phyloP scores from a whole-genome alignment of 2,329 filamentous ascomycete genomes.

The Leptographium lundbergii region DNA sequence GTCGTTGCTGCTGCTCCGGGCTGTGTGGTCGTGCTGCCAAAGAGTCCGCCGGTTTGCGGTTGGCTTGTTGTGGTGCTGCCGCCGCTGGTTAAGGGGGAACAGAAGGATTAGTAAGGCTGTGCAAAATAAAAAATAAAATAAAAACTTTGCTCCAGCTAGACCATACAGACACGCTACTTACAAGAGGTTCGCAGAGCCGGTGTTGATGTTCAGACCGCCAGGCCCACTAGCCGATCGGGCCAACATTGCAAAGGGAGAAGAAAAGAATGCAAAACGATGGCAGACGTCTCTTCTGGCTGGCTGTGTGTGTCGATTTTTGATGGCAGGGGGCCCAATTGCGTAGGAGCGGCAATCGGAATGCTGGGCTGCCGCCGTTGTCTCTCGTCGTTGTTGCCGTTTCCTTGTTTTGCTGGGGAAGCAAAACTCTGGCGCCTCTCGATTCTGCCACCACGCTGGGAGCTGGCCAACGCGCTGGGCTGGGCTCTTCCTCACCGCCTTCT shows the following conservation, averaged over 20 bases:
- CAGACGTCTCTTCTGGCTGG: too few species aligned
- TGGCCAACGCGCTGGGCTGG: not conserved
- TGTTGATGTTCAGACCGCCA: conserved; percentile 51
- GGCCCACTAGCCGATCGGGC: conserved; percentile 47
- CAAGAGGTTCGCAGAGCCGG: conserved; percentile 45
- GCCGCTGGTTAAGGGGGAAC: not conserved
- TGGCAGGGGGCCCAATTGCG: not conserved
- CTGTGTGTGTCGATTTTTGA: not conserved
- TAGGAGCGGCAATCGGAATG: too few species aligned
- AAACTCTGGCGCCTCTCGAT: not conserved
- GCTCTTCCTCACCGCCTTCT: not conserved
- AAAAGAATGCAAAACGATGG: too few species aligned
- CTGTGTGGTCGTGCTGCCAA: conserved; percentile 4
- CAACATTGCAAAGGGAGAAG: conserved; percentile 28
- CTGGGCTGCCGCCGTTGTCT: too few species aligned
- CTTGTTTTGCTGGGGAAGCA: not conserved
- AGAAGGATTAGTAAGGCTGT: not conserved
- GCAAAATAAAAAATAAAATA: not conserved
- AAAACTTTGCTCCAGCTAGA: not conserved
- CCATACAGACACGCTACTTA: conserved; percentile 18
- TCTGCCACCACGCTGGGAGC: not conserved
- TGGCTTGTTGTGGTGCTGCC: conserved; percentile 10
- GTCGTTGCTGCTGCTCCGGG: not conserved
- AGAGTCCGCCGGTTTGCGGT: conserved; percentile 15
- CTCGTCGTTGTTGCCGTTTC: not conserved